phyloP scores from a whole-genome alignment of 768 basidiomycete species.

The Phylloporus sp. region DNA sequence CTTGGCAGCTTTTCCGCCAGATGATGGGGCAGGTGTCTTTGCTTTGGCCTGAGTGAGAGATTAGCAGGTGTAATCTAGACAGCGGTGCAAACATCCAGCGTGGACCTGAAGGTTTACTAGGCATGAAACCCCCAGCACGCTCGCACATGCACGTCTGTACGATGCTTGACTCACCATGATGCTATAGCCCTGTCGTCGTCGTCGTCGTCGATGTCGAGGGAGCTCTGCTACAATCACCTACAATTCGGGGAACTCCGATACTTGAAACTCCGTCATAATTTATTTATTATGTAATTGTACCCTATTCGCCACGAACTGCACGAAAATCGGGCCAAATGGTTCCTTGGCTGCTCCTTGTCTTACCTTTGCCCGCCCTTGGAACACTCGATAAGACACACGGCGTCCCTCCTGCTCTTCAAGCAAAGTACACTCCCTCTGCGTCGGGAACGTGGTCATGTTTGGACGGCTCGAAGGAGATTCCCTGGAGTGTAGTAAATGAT shows the following conservation, averaged over 20 bases:
- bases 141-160: not conserved
- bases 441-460: conserved; percentile 72
- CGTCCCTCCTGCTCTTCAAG: conserved; percentile 48
- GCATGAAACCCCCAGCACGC: not conserved
- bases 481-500: conserved; percentile 82
- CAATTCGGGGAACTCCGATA: conserved; percentile 18
- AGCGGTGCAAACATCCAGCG: conserved; percentile 21
- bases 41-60: conserved; percentile 62
- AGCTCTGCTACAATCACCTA: not conserved
- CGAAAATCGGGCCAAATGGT: conserved; percentile 34
- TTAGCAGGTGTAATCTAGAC: conserved; percentile 19
- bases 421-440: conserved; percentile 49
- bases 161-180: conserved; percentile 28
- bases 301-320: conserved; percentile 3
- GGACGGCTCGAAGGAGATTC: conserved; percentile 72
- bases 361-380: conserved; percentile 38
- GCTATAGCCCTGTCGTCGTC: conserved; percentile 19
- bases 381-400: conserved; percentile 49
- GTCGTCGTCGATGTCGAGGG: conserved; percentile 24
- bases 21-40: conserved; percentile 57
- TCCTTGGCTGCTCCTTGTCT: conserved; percentile 42
- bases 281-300: conserved; percentile 18
- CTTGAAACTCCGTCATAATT: conserved; percentile 21
- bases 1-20: conserved; percentile 87
- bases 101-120: conserved; percentile 4